These are phyloP conservation scores for Ceratocystis alfenasii DNA, from an alignment of 2,329 filamentous ascomycete species.

Conservation along the genomic window DNA sequence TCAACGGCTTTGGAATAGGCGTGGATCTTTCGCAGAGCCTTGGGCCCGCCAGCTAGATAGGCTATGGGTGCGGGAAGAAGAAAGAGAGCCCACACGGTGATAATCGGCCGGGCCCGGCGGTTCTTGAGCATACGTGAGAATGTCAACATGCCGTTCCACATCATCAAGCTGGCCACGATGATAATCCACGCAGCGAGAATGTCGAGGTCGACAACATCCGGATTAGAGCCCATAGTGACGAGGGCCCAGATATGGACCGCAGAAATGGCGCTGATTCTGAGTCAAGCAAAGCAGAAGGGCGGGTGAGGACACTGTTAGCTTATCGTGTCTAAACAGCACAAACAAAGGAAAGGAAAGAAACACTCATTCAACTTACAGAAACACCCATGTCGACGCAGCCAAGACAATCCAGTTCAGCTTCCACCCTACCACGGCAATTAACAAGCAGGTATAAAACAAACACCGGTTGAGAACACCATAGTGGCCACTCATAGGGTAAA, in stretches of 20 bases:
- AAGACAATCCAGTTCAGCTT: constrained; percentile 18
- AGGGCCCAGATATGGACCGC: constrained; percentile 21
- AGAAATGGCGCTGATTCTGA: constrained; percentile 7
- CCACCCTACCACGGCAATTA: constrained; percentile 20
- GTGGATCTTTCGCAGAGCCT: constrained; percentile 20
- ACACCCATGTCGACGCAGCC: constrained; percentile 14
- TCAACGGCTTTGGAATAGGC: constrained; percentile 20
- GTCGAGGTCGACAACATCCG: constrained; percentile 18
- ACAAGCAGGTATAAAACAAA: constrained; percentile 18
- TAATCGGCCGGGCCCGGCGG: constrained; percentile 21
- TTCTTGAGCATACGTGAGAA: constrained; percentile 19
- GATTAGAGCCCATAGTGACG: constrained; percentile 17
- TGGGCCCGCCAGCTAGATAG: constrained; percentile 19
- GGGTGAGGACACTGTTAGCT: not conserved
- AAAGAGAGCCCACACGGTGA: constrained; percentile 18
- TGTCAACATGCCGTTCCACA: constrained; percentile 21
- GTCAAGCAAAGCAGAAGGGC: not conserved
- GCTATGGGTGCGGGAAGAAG: constrained; percentile 21
- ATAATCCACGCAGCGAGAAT: constrained; percentile 20
- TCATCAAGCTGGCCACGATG: constrained; percentile 18
- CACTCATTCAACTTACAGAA: constrained; percentile 14
- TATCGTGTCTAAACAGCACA: not conserved
- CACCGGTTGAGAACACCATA: constrained; percentile 19
- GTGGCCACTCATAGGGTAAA: constrained; percentile 20
- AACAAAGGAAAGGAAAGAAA: too few species aligned